Percentiles rank a stretch among this genome's conserved stretches.
These are phyloP conservation scores for Vigna trinervia DNA, from an alignment of 306 rosid species.

Conservation along the genomic window DNA sequence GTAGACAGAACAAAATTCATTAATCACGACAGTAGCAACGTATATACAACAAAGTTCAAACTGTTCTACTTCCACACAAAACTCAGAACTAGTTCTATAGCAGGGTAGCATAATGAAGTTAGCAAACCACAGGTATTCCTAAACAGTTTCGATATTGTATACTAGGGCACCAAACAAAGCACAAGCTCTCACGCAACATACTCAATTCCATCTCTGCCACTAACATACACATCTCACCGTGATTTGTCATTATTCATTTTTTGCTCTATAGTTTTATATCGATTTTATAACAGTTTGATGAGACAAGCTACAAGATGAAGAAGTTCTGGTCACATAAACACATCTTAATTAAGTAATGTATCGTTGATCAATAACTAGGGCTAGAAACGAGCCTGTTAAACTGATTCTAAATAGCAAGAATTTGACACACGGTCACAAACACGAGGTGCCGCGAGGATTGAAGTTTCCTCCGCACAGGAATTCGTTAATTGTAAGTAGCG, in stretches of 20 bases:
- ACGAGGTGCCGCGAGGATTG: neutral
- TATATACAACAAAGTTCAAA: constrained; percentile 16
- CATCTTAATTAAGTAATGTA: neutral
- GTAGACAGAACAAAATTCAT: constrained; percentile 35
- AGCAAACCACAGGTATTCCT: constrained; percentile 8
- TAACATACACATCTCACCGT: neutral
- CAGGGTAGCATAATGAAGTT: constrained; percentile 12
- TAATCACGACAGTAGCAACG: constrained; percentile 29
- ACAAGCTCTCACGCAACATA: neutral
- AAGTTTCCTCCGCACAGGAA: neutral
- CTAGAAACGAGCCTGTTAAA: neutral
- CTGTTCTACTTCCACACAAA: constrained; percentile 15
- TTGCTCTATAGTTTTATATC: neutral
- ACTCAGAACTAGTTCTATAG: neutral
- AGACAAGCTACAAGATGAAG: neutral
- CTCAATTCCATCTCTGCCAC: constrained; percentile 8
- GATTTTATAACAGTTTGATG: neutral
- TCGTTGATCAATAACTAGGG: constrained; percentile 13
- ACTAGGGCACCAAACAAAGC: neutral
- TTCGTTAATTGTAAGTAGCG: neutral
- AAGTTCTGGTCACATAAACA: constrained; percentile 1
- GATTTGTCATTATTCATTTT: neutral
- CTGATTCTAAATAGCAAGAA: constrained; percentile 10
- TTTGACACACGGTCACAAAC: neutral
- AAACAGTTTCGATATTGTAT: neutral